Evolutionary conservation across 345 rosid species (phyloP), one percentile per base, ranked within the genome.

Genomic region (Cardamine resedifolia): DNA sequence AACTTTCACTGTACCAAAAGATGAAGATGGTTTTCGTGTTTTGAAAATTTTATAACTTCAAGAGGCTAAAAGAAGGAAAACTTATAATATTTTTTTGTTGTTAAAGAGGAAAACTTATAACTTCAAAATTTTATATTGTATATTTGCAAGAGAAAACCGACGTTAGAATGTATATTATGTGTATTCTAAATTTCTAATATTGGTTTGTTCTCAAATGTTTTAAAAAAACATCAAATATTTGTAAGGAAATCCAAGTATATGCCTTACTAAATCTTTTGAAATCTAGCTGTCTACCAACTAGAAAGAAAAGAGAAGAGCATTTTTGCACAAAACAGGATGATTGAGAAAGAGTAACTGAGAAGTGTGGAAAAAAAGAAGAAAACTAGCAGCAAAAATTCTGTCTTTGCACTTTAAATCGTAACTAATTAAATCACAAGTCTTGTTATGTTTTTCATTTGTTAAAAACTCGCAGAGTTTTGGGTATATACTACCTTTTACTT

Each of bases 251-350:
- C 10, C 24, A 31, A 16, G 15, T 31, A 30, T 57, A 21, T 21
- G 21, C 9, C 60, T n/a, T 3, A 5, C 16, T 34, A 45, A 3
- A 20, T 39, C 8, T 30, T 62, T 43, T 26, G 10, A 43, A 62
- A 15, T 44, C 44, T 28, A 16, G 52, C 23, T 27, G 38, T 27
- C 10, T 45, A 64, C 27, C 68, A 45, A 10, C 41, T 6, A 26
- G 39, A 15, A 18, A n/a, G 15, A 30, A 30, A n/a, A 20, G 34
- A 15, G 3, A 18, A 10, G 27, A 3, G 2, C 18, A 43, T 43
- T 43, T 53, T 26, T 62, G n/a, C 61, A 68, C 63, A 26, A 66
- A 66, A 38, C 39, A 53, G 26, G 39, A 26, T 38, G 51, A 52
- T 26, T 38, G 11, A 43, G 44, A 39, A 39, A 39, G 44, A 39